These are phyloP conservation scores for Microascus cirrosus DNA, from an alignment of 2,329 filamentous ascomycete species.

Conservation along the genomic window DNA sequence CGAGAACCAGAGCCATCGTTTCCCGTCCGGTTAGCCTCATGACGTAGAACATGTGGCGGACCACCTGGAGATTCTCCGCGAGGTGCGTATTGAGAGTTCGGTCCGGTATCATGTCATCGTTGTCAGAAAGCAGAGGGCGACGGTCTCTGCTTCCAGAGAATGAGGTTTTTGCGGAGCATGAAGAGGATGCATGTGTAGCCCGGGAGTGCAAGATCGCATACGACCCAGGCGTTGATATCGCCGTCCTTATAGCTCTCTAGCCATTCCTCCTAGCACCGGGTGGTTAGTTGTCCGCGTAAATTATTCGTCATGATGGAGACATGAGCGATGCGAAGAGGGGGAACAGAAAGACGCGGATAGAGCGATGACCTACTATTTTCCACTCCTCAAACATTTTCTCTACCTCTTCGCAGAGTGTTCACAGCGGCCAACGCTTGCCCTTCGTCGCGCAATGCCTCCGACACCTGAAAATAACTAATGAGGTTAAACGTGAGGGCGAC, in stretches of 20 bases:
- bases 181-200: slow-evolving; percentile 3
- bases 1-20: not conserved
- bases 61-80: not conserved
- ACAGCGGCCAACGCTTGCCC: not conserved
- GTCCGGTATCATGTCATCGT: not conserved
- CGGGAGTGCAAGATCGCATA: not conserved
- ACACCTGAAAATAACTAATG: not conserved
- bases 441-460: not conserved
- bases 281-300: not conserved
- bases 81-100: not conserved
- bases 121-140: not conserved
- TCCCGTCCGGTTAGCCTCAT: not conserved
- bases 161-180: slow-evolving; percentile 1
- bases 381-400: not conserved
- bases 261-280: not conserved
- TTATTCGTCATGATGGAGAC: not conserved
- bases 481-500: slow-evolving; percentile 1
- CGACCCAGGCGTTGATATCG: not conserved
- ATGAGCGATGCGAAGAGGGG: not conserved
- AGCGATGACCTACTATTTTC: not conserved
- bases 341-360: too few species aligned
- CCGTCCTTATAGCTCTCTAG: not conserved
- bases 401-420: not conserved
- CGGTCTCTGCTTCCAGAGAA: not conserved
- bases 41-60: not conserved